A percentile compares a stretch with the other conserved stretches of the same genome.
These are phyloP conservation scores for Peterozyma toletana DNA, from an alignment of 805 yeast genomes.

Conservation along the genomic window DNA sequence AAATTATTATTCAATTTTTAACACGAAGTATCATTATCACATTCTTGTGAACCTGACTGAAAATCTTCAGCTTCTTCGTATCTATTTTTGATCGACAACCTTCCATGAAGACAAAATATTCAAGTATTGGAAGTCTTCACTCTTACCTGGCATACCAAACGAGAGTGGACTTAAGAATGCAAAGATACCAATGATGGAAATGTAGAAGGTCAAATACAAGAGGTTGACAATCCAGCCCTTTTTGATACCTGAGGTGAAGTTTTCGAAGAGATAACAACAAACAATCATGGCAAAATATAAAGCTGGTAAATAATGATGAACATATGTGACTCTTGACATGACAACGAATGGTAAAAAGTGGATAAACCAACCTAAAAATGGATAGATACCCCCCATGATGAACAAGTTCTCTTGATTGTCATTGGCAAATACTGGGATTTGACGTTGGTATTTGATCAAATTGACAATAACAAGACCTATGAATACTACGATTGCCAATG, in stretches of 20 bases:
- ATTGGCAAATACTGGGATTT: slow-evolving; percentile 49
- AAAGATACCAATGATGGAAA: slow-evolving; percentile 49
- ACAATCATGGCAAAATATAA: slow-evolving; percentile 77
- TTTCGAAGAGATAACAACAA: slow-evolving; percentile 53
- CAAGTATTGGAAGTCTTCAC: slow-evolving; percentile 38
- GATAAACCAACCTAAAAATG: slow-evolving; percentile 76
- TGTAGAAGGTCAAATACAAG: slow-evolving; percentile 40
- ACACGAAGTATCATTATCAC: too few relatives aligned
- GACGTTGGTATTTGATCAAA: slow-evolving; percentile 79
- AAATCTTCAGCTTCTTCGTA: not conserved
- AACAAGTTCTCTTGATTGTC: slow-evolving; percentile 22
- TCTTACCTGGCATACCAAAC: slow-evolving; percentile 71
- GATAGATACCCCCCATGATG: slow-evolving; percentile 66
- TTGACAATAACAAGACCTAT: slow-evolving; percentile 35
- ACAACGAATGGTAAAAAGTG: slow-evolving; percentile 70
- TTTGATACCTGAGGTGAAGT: slow-evolving; percentile 14
- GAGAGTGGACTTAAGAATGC: slow-evolving; percentile 58
- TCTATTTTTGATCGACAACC: slow-evolving; percentile 15
- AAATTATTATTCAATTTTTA: too few relatives aligned
- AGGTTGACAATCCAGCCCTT: slow-evolving; percentile 16
- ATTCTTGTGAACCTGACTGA: too few relatives aligned
- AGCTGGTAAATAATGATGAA: slow-evolving; percentile 82
- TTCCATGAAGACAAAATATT: slow-evolving; percentile 55
- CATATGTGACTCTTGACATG: slow-evolving; percentile 83
- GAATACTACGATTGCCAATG: slow-evolving; percentile 50